Base-by-base conservation (phyloP, 768 basidiomycete species). In the Amanita fuliginea region DNA sequence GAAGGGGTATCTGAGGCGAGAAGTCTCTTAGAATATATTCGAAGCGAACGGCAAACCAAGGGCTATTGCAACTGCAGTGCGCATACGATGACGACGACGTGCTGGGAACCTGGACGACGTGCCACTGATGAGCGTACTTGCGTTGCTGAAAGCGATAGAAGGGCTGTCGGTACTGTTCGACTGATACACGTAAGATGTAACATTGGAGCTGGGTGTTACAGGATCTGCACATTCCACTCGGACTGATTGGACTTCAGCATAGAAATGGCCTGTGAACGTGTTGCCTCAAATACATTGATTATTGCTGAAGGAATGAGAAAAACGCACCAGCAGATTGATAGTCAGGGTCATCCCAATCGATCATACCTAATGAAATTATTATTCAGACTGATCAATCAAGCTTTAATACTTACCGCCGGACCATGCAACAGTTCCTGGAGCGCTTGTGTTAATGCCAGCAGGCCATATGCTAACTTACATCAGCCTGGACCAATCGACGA, bases 341-440 rank as follows among this genome's bases (percentile, higher is more conserved):
- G 63, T 92, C 89, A 28, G 85, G 77, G 61, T 91, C 79, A 16
- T 69, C 57, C 83, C 84, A 93, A 68, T 89, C 68, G 65, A 90
- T 87, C 77, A 86, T 73, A 37, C 81, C 71, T 69, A 33, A 4
- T 42, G 42, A 41, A 21, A 19, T 11, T 11, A 19, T 19, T 18
- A 44, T 34, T 41, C 33, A 33, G 13, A 16, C 35, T 28, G 10
- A 26, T 18, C 28, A 16, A 16, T 28, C 28, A 18, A 4, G 6
- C 35, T 30, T 19, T 18, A 24, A 35, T 30, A 49, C 57, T 46
- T 43, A 65, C 80, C 89, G 53, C 86, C 86, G 13, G 80, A 74
- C 89, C 90, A 94, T 49, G 76, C 57, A 30, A 94, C 65, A 6
- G 85, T 90, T 21, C 90, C 90, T 43, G 68, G 64, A 6, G 86